These are phyloP conservation scores for Vigna angularis DNA, from an alignment of 306 rosid species.

Conservation along the genomic window DNA sequence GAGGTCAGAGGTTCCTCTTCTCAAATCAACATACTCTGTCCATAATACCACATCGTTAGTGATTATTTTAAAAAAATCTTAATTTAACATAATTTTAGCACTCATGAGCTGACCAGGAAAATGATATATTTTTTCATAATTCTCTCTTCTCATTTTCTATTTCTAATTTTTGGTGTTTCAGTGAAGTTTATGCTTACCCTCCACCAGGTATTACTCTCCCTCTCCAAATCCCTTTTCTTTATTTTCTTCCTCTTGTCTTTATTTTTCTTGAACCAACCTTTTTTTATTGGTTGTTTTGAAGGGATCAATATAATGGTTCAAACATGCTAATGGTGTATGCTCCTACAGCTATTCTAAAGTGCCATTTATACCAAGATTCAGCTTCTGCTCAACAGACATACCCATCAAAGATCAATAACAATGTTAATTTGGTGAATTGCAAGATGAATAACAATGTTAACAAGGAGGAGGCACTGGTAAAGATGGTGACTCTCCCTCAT, in stretches of 20 bases:
- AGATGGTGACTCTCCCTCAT: too few species aligned
- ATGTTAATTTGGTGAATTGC: conserved; percentile 58
- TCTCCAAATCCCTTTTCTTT: background rate
- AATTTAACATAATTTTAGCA: background rate
- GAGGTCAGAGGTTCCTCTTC: conserved; percentile 3
- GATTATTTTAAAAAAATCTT: background rate
- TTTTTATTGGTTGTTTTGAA: conserved; percentile 36
- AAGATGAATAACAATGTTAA: background rate
- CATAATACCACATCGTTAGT: conserved; percentile 64
- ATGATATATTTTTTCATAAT: background rate
- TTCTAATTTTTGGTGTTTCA: background rate
- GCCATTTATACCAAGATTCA: conserved; percentile 50
- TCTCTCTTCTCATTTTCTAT: background rate
- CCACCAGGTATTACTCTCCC: conserved; percentile 37
- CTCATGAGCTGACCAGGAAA: background rate
- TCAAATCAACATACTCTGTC: conserved; percentile 36
- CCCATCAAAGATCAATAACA: conserved; percentile 55
- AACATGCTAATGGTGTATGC: conserved; percentile 75
- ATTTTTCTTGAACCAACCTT: background rate
- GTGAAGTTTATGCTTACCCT: conserved; percentile 12
- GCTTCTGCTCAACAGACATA: conserved; percentile 53
- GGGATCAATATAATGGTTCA: conserved; percentile 73
- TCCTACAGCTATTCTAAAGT: conserved; percentile 62
- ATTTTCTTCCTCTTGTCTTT: conserved; percentile 1
- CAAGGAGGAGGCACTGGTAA: too few species aligned